Percentiles rank a stretch among this genome's conserved stretches.
phyloP scores from a whole-genome alignment of 768 basidiomycete species.

The Suillus plorans region DNA sequence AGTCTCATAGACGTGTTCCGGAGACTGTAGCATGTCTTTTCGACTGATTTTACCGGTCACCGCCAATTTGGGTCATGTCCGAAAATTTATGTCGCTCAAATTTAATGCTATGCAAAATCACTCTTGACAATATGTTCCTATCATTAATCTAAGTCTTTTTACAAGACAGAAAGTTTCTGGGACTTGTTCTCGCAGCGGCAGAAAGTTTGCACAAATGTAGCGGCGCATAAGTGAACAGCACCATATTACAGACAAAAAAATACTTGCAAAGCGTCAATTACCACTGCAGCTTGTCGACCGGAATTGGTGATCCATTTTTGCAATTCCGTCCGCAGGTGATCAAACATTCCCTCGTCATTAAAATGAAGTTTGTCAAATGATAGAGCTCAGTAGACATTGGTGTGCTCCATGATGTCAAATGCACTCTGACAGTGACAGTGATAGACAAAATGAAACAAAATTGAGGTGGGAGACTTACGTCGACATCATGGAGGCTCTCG shows the following conservation, averaged over 20 bases:
- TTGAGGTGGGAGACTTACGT: constrained; percentile 17
- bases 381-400: constrained; percentile 30
- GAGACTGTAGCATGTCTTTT: constrained; percentile 5
- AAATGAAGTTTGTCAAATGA: constrained; percentile 41
- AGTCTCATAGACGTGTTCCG: constrained; percentile 9
- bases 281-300: constrained; percentile 23
- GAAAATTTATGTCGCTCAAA: constrained; percentile 12
- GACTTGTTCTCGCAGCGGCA: not conserved
- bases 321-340: constrained; percentile 31
- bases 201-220: constrained; percentile 14
- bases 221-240: constrained; percentile 14
- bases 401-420: constrained; percentile 35
- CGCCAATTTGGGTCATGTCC: constrained; percentile 8
- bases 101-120: constrained; percentile 13
- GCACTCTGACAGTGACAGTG: constrained; percentile 15
- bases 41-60: constrained; percentile 3
- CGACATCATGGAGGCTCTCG: constrained; percentile 13
- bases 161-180: constrained; percentile 7
- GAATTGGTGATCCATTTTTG: constrained; percentile 16
- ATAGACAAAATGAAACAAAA: not conserved
- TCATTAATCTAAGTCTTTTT: constrained; percentile 13
- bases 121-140: constrained; percentile 13
- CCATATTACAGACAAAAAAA: too few species aligned
- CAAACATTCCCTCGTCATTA: constrained; percentile 26
- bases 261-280: too few species aligned